Evolutionary conservation across 2,329 filamentous ascomycete genomes (phyloP), one percentile per base, ranked within the genome.

Genomic region (Trichoderma sp.): DNA sequence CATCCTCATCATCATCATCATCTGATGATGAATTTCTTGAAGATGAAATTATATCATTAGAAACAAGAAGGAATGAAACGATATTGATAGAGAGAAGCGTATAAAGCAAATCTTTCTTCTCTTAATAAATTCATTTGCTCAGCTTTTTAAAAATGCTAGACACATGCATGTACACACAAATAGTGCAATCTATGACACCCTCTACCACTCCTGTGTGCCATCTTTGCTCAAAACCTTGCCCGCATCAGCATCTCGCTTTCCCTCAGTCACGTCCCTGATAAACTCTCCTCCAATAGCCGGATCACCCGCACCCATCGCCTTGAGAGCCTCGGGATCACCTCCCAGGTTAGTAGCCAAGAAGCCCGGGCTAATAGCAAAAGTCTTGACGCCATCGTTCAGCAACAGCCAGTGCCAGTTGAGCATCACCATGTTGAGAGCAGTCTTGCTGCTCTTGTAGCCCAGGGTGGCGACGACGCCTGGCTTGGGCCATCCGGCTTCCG

Each of bases 321-420:
- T 79, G 68, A 81, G 39, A 58, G 80, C 71, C 62, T 78, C 77
- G 1, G 72, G 67, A 20, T 74, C 75, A 1, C 78, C 81, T 2
- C 81, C 83, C 0, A 88, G 73, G 0, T 81, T 80, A 0, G 86
- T 88, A 0, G 83, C 85, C 57, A 88, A 74, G 61, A 83, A 81
- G 0, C 86, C 87, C 0, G 86, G 86, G 6, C 80, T 83, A n/a
- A 88, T 76, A 34, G 76, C 75, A 79, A 81, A 88, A 0, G 85
- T 83, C 75, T 85, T 86, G 6, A 88, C 84, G 0, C 85, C 85
- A 55, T 88, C 86, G 2, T 81, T 80, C 59, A 78, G 80, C 32
- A 88, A 77, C 1, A 81, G 73, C 43, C 82, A 78, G 39, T 78
- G 73, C 85, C 85, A 88, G 15, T 85, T 81, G 61, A 86, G 53